Conservation (phyloP, 306 rosid species). For the Glycine soja region DNA sequence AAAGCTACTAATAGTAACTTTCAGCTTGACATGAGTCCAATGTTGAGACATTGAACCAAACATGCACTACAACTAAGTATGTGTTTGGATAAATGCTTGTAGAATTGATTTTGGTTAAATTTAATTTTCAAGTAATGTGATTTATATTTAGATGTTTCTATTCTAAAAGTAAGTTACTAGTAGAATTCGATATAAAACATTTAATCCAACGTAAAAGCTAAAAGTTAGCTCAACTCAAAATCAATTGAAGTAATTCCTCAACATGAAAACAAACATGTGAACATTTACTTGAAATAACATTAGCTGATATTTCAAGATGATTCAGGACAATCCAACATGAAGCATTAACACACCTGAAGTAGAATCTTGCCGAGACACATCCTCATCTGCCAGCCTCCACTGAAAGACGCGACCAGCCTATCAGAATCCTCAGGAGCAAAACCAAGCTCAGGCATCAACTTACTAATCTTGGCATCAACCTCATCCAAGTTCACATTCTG, state of each 20-base stretch:
- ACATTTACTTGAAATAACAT: background rate
- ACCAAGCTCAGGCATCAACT: slow-evolving; percentile 91
- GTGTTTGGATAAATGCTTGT: background rate
- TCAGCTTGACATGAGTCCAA: background rate
- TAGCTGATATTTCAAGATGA: background rate
- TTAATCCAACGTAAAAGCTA: background rate
- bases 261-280: background rate
- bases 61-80: background rate
- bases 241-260: background rate
- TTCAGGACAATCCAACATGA: background rate
- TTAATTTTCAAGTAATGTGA: background rate
- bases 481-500: slow-evolving; percentile 72
- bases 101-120: background rate
- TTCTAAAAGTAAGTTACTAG: background rate
- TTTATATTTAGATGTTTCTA: background rate
- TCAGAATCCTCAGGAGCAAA: slow-evolving; percentile 83
- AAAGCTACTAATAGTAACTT: background rate
- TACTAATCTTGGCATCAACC: slow-evolving; percentile 84
- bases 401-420: slow-evolving; percentile 92
- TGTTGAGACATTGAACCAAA: background rate
- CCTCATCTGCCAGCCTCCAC: slow-evolving; percentile 99
- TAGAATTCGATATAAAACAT: background rate
- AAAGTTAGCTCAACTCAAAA: background rate
- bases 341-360: slow-evolving; percentile 68
- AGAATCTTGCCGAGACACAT: slow-evolving; percentile 98